Conservation (phyloP, 257 asterid genomes). For the Oldenlandia corymbosa region DNA sequence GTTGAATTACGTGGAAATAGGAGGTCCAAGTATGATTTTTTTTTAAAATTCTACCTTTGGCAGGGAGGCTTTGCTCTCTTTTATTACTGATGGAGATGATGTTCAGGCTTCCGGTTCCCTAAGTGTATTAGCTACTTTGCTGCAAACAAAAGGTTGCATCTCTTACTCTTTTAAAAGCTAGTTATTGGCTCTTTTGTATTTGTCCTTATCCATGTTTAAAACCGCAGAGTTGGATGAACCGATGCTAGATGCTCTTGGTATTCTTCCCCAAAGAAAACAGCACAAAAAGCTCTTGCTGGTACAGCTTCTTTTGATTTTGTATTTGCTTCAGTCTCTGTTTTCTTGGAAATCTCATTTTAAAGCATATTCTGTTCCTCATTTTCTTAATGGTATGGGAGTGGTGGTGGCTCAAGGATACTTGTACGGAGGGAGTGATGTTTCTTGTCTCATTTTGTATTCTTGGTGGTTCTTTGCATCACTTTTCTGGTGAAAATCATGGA, state of each 20-base stretch:
- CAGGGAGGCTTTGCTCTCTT: conserved; percentile 92
- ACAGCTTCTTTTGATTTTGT: conserved; percentile 26
- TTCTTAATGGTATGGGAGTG: no score
- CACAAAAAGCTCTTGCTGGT: conserved; percentile 91
- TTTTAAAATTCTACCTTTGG: conserved; percentile 3
- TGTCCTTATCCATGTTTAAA: conserved; percentile 19
- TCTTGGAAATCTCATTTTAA: background rate
- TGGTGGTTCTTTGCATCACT: background rate
- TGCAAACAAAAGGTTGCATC: conserved; percentile 84
- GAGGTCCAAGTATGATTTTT: background rate
- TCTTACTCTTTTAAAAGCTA: conserved; percentile 20
- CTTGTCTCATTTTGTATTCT: background rate
- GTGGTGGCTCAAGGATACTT: no score
- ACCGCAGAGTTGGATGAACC: conserved; percentile 88
- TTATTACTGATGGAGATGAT: conserved; percentile 71
- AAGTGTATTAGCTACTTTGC: conserved; percentile 73
- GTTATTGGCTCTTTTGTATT: conserved; percentile 21
- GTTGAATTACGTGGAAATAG: no score
- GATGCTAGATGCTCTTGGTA: conserved; percentile 94
- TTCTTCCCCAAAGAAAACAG: conserved; percentile 94
- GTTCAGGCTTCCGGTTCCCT: conserved; percentile 86
- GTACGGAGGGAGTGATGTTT: background rate
- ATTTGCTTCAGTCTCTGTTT: background rate
- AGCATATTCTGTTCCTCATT: no score
- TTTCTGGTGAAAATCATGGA: background rate